Percentiles rank a stretch among this genome's conserved stretches.
phyloP scores from a whole-genome alignment of 2,329 filamentous ascomycete species.

The Ophiostoma fasciatum region DNA sequence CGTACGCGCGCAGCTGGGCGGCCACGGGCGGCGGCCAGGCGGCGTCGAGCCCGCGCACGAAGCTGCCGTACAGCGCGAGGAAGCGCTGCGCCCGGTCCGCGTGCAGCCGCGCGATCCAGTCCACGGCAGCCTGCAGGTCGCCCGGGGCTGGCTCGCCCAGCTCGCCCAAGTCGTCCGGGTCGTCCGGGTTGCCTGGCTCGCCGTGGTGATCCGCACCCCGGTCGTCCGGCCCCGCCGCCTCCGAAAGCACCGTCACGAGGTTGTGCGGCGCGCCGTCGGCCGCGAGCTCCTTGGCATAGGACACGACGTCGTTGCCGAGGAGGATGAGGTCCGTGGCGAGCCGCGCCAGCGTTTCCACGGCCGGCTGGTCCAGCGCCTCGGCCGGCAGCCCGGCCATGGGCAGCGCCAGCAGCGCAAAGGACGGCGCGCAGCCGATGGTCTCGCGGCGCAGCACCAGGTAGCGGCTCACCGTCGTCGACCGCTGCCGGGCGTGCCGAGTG shows the following conservation, averaged over 20 bases:
- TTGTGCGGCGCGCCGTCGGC: slow-evolving; percentile 17
- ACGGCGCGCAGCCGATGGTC: slow-evolving; percentile 15
- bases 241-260: slow-evolving; percentile 17
- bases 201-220: too few relatives aligned
- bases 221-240: too few relatives aligned
- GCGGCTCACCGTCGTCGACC: too few relatives aligned
- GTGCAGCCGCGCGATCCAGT: slow-evolving; percentile 8
- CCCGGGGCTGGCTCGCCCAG: slow-evolving; percentile 8
- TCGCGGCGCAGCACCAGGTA: slow-evolving; percentile 15
- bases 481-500: too few relatives aligned
- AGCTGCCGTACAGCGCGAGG: slow-evolving; percentile 5
- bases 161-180: too few relatives aligned
- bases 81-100: slow-evolving; percentile 7
- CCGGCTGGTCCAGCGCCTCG: slow-evolving; percentile 10
- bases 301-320: slow-evolving; percentile 17
- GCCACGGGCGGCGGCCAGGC: not conserved
- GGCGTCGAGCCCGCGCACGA: not conserved
- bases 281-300: slow-evolving; percentile 18
- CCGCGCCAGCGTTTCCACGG: slow-evolving; percentile 11
- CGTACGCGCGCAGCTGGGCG: slow-evolving; percentile 4
- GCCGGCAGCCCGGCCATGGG: slow-evolving; percentile 13
- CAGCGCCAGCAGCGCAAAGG: slow-evolving; percentile 14
- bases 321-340: slow-evolving; percentile 14
- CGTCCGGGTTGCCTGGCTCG: too few relatives aligned
- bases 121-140: slow-evolving; percentile 9